phyloP scores from a whole-genome alignment of 2,329 filamentous ascomycete genomes.

The Penicillium aurantiogriseum region DNA sequence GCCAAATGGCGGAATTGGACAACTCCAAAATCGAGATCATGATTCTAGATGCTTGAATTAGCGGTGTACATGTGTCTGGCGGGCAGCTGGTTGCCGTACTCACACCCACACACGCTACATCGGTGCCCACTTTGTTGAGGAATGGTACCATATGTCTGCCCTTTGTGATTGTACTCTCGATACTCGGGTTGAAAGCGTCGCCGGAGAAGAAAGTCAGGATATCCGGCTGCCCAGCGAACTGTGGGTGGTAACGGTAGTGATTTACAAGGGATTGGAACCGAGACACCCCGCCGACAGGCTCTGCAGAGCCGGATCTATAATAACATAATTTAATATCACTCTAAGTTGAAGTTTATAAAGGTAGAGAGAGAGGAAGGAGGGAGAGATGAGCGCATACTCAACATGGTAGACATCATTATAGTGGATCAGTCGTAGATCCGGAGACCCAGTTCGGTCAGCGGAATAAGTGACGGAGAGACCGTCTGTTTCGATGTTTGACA shows the following conservation, averaged over 20 bases:
- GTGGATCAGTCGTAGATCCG: slow-evolving; percentile 78
- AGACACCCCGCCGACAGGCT: slow-evolving; percentile 77
- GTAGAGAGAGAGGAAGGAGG: not conserved
- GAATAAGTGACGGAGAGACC: slow-evolving; percentile 45
- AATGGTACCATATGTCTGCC: slow-evolving; percentile 87
- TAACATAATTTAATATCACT: slow-evolving; percentile 15
- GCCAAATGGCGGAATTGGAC: slow-evolving; percentile 73
- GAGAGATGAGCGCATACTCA: slow-evolving; percentile 49
- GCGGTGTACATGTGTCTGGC: slow-evolving; percentile 7
- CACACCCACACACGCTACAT: slow-evolving; percentile 79
- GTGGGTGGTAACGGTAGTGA: slow-evolving; percentile 65
- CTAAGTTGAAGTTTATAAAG: not conserved
- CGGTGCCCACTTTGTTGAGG: slow-evolving; percentile 72
- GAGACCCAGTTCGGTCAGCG: slow-evolving; percentile 48
- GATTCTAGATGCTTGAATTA: slow-evolving; percentile 59
- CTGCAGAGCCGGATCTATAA: slow-evolving; percentile 61
- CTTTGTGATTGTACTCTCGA: slow-evolving; percentile 87
- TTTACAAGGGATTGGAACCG: slow-evolving; percentile 77
- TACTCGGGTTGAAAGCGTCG: slow-evolving; percentile 86
- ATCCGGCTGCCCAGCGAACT: slow-evolving; percentile 62
- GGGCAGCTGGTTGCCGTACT: slow-evolving; percentile 34
- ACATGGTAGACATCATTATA: slow-evolving; percentile 96
- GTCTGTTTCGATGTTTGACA: slow-evolving; percentile 32
- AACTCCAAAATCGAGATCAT: slow-evolving; percentile 90
- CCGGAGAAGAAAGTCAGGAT: slow-evolving; percentile 83